Conservation (phyloP, 768 basidiomycete species). For the Lentinula aciculospora region DNA sequence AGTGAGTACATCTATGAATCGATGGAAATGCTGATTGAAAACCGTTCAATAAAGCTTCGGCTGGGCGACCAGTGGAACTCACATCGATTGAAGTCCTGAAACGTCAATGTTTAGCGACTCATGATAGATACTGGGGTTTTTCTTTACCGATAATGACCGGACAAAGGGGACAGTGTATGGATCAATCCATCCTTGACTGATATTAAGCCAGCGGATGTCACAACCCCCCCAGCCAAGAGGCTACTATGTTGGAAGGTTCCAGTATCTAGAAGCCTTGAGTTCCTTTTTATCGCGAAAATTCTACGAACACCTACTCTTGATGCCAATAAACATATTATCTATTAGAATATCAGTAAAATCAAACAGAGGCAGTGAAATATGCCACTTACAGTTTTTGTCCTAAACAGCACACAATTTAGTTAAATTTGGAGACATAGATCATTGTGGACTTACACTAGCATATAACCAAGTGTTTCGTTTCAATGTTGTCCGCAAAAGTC, state of each 20-base stretch:
- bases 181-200: conserved; percentile 58
- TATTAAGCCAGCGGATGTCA: conserved; percentile 63
- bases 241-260: conserved; percentile 67
- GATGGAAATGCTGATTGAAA: conserved; percentile 45
- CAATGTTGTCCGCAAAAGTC: conserved; percentile 53
- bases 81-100: conserved; percentile 50
- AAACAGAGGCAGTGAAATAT: not conserved
- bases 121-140: no score
- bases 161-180: conserved; percentile 55
- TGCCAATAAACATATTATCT: conserved; percentile 65
- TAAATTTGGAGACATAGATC: no score
- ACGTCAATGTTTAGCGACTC: not conserved
- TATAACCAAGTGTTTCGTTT: conserved; percentile 66
- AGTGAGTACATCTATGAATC: conserved; percentile 46
- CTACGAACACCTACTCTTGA: conserved; percentile 38
- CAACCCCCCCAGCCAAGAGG: conserved; percentile 49
- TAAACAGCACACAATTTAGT: no score
- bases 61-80: conserved; percentile 8
- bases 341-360: not conserved
- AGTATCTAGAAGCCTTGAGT: conserved; percentile 24
- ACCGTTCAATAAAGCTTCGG: not conserved
- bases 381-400: conserved; percentile 47
- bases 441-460: conserved; percentile 48
- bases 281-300: not conserved
- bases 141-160: conserved; percentile 58